These are phyloP conservation scores for Hypoxylon intermedium DNA, from an alignment of 495 filamentous ascomycete species.

Conservation along the genomic window DNA sequence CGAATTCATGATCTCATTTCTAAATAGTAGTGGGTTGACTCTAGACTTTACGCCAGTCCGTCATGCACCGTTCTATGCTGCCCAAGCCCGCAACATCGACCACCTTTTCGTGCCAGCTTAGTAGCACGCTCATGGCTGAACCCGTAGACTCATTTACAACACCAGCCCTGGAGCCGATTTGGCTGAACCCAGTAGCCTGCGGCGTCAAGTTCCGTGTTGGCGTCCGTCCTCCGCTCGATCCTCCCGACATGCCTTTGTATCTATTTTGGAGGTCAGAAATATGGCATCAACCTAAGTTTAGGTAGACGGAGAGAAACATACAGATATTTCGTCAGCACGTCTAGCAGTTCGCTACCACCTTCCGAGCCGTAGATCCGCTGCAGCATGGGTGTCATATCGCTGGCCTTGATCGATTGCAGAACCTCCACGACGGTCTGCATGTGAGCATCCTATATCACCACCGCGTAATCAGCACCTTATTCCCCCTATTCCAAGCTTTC, in stretches of 20 bases:
- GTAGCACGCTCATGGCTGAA: conserved; percentile 87
- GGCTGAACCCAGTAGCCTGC: conserved; percentile 83
- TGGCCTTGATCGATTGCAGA: conserved; percentile 85
- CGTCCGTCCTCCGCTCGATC: conserved; percentile 46
- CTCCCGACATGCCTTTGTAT: conserved; percentile 83
- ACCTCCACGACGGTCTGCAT: conserved; percentile 84
- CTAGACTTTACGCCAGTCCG: conserved; percentile 86
- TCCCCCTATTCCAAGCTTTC: not conserved
- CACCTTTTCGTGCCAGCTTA: conserved; percentile 96
- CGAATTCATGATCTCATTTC: conserved; percentile 17
- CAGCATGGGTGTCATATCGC: conserved; percentile 86
- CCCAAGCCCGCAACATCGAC: conserved; percentile 88
- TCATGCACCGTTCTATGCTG: conserved; percentile 88
- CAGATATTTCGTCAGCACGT: conserved; percentile 82
- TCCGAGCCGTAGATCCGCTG: conserved; percentile 73
- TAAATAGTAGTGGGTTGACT: not conserved
- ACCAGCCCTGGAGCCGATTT: conserved; percentile 73
- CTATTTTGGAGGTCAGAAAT: conserved; percentile 43
- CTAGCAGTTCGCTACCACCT: conserved; percentile 74
- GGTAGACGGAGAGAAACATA: conserved; percentile 44
- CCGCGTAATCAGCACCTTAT: conserved; percentile 16
- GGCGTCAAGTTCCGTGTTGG: conserved; percentile 66
- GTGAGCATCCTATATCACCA: conserved; percentile 68
- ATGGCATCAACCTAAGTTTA: not conserved
- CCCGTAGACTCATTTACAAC: conserved; percentile 75